Percentiles rank a stretch among this genome's conserved stretches.
Evolutionary conservation across 2,329 filamentous ascomycete species (phyloP).

Genomic region (Ambrosiella cleistominuta): DNA sequence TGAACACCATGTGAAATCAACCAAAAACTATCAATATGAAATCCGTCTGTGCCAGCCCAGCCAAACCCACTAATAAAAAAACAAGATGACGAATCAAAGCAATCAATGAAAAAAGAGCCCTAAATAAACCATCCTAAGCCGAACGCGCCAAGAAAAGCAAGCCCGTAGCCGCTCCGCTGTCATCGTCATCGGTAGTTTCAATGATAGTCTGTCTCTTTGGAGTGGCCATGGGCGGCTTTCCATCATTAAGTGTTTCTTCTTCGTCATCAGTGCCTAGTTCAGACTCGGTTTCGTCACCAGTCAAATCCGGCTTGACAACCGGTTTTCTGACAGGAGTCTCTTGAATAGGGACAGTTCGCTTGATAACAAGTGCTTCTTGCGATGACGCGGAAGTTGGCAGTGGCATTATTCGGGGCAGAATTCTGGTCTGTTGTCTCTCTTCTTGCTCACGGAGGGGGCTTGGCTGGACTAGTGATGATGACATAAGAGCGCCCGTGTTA

Average conservation of each 20-base stretch:
- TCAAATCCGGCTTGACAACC: not conserved
- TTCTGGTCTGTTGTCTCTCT: not conserved
- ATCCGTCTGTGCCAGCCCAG: not conserved
- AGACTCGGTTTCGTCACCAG: constrained; percentile 15
- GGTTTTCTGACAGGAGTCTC: not conserved
- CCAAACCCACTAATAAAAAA: not conserved
- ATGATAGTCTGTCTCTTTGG: constrained; percentile 14
- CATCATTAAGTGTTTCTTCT: not conserved
- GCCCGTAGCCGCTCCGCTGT: constrained; percentile 22
- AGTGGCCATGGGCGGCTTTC: not conserved
- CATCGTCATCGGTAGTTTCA: constrained; percentile 20
- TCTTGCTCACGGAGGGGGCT: constrained; percentile 1
- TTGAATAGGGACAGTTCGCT: not conserved
- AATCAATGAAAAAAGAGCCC: not conserved
- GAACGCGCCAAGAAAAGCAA: constrained; percentile 18
- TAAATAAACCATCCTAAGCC: not conserved
- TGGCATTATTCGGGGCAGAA: not conserved
- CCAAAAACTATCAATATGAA: too few species aligned
- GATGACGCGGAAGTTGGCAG: not conserved
- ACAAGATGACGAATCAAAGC: not conserved
- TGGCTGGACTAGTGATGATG: constrained; percentile 6
- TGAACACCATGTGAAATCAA: too few species aligned
- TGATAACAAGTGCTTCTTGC: too few species aligned
- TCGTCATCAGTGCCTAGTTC: constrained; percentile 15
- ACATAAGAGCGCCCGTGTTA: not conserved